Evolutionary conservation across 768 basidiomycete genomes (phyloP).

Genomic region (Xerocomellus chrysenteron): DNA sequence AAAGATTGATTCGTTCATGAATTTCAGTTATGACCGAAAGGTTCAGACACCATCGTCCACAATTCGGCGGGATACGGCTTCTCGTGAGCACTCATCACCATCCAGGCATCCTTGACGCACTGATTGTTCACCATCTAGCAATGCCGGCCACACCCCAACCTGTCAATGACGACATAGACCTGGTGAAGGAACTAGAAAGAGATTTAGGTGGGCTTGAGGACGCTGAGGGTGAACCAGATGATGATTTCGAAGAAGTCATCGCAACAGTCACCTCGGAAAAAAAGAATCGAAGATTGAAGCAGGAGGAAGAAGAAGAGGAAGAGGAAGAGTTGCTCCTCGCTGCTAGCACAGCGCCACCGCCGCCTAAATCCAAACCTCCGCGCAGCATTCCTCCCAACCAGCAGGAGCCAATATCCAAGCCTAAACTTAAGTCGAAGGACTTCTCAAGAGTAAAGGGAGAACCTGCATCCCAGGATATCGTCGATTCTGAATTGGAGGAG

Average conservation of each 20-base stretch:
- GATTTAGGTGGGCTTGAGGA: conserved; percentile 33
- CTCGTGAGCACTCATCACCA: conserved; percentile 20
- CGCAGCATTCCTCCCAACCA: conserved; percentile 25
- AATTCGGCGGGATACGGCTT: conserved; percentile 13
- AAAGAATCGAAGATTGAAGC: conserved; percentile 33
- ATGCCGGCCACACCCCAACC: conserved; percentile 17
- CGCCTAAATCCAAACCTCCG: conserved; percentile 35
- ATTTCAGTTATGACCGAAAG: conserved; percentile 53
- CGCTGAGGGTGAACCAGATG: conserved; percentile 41
- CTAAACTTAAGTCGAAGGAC: conserved; percentile 29
- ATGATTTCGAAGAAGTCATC: conserved; percentile 45
- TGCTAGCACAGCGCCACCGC: conserved; percentile 13
- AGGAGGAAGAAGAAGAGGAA: conserved; percentile 28
- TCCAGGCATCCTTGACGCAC: background rate
- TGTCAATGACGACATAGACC: conserved; percentile 30
- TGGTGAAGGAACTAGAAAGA: conserved; percentile 29
- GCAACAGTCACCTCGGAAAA: conserved; percentile 25
- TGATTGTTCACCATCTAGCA: conserved; percentile 15
- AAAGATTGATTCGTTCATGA: conserved; percentile 67
- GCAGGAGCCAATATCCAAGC: conserved; percentile 22
- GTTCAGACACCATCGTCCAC: conserved; percentile 26
- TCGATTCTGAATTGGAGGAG: conserved; percentile 41
- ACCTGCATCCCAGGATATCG: conserved; percentile 4
- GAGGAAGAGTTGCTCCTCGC: conserved; percentile 35
- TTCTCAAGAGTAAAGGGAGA: conserved; percentile 24